Base-by-base conservation (phyloP, 2,329 filamentous ascomycete genomes). In the Aurifilum marmelostoma region DNA sequence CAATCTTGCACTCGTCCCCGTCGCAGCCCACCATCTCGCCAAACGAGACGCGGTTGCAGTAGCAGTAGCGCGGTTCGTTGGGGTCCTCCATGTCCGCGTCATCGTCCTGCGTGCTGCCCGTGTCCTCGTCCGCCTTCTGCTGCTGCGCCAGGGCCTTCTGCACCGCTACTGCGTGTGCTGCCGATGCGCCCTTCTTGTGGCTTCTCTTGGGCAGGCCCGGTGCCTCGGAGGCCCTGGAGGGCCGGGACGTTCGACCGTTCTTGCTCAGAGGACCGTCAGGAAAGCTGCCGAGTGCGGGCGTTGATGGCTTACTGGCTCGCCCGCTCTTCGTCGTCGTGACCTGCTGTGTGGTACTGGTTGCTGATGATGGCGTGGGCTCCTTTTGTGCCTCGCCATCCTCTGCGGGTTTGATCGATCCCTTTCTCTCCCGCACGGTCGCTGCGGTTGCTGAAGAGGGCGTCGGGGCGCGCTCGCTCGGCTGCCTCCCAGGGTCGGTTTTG, bases 11-110 rank as follows among this genome's bases (percentile, higher is more conserved):
- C 63, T 88, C 87, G 69, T 90, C 87, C 9, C 88, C 89, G 77
- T 94, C 92, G 76, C 92, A 94, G 2, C 90, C 92, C 58, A 94
- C 91, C 92, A 94, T 94, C 80, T 93, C 91, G 27, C 92, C 92
- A 76, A 93, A 94, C 75, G 91, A 93, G 67, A 93, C 89, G 62
- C 89, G 87, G 74, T 93, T 91, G 78, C 92, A 94, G 79, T 92
- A 92, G 78, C 92, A 93, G 78, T 94, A 94, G 18, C 88, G 84
- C 50, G 89, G 90, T 76, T 94, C 92, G 72, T 92, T 88, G 4
- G 86, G 88, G 71, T 91, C 90, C 50, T 85, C 83, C 47, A 91
- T 88, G 9, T 89, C 88, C 16, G 88, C 89, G 6, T 82, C 81
- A 16, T 84, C 82, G 65, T 69, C 66, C 47, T 70, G 68, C 7